Percentiles rank a stretch among this genome's conserved stretches.
These are phyloP conservation scores for Aureobasidium pullulans DNA, from an alignment of 2,329 filamentous ascomycete genomes.

Conservation along the genomic window DNA sequence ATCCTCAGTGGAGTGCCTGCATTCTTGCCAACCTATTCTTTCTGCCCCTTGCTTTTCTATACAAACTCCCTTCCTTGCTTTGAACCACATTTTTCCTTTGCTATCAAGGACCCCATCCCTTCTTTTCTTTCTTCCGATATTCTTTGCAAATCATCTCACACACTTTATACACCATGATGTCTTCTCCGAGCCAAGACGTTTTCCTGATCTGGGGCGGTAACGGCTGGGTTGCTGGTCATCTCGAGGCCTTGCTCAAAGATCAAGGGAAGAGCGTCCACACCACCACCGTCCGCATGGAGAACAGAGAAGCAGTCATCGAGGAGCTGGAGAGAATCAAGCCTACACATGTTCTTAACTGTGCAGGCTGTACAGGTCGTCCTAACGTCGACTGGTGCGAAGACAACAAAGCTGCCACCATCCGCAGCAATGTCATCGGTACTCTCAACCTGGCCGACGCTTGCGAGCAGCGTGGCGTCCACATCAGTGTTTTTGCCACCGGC, in stretches of 20 bases:
- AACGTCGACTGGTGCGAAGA: slow-evolving; percentile 68
- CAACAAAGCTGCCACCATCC: slow-evolving; percentile 59
- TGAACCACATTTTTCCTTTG: too few species aligned
- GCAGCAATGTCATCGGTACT: slow-evolving; percentile 60
- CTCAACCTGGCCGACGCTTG: slow-evolving; percentile 58
- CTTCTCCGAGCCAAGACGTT: slow-evolving; percentile 25
- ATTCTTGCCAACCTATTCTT: too few species aligned
- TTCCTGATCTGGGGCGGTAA: slow-evolving; percentile 60
- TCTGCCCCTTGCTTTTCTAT: too few species aligned
- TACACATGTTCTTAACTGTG: slow-evolving; percentile 60
- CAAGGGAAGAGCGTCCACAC: slow-evolving; percentile 55
- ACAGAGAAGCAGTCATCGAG: slow-evolving; percentile 49
- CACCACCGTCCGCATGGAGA: slow-evolving; percentile 59
- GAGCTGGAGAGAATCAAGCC: slow-evolving; percentile 54
- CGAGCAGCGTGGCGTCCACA: slow-evolving; percentile 51
- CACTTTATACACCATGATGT: neutral
- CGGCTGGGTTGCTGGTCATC: slow-evolving; percentile 57
- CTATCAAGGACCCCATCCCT: too few species aligned
- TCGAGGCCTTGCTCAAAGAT: slow-evolving; percentile 50
- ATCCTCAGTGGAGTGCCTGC: too few species aligned
- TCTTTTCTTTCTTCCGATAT: too few species aligned
- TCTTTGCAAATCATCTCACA: too few species aligned
- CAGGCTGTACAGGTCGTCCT: slow-evolving; percentile 58
- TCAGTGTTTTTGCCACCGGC: slow-evolving; percentile 60
- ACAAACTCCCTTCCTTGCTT: too few species aligned